A percentile compares a stretch with the other conserved stretches of the same genome.
Conservation (phyloP, 441 rosid species). For the Populus hybrid region DNA sequence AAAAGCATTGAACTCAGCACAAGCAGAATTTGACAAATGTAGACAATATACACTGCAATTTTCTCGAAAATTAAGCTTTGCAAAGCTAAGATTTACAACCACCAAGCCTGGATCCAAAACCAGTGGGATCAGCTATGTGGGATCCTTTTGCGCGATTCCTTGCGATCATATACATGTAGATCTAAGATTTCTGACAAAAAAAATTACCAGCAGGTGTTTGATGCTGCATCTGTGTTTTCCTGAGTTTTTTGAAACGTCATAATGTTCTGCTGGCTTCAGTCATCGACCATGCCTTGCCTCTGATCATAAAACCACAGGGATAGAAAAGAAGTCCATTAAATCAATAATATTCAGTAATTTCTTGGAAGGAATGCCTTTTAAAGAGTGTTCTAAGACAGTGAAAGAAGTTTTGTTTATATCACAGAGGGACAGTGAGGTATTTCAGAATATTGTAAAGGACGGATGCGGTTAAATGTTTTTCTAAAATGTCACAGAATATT, state of each 20-base stretch:
- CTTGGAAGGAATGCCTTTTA: no score
- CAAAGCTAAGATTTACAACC: neutral
- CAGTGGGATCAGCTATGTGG: neutral
- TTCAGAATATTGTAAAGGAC: no score
- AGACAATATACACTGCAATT: neutral
- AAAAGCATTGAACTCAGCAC: neutral
- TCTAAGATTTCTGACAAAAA: neutral
- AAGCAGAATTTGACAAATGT: neutral
- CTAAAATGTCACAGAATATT: no score
- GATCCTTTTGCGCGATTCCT: neutral
- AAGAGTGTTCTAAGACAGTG: no score
- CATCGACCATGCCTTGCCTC: neutral
- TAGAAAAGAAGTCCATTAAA: neutral
- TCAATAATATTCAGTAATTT: neutral
- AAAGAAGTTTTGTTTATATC: no score
- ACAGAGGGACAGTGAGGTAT: no score
- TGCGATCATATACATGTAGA: neutral
- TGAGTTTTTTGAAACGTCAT: neutral
- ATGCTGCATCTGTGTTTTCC: neutral
- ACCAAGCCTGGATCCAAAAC: neutral
- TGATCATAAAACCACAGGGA: constrained; percentile 14
- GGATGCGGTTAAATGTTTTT: no score
- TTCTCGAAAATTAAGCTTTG: neutral
- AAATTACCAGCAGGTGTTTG: neutral
- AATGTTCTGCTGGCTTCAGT: neutral